Evolutionary conservation across 805 yeast genomes (phyloP), one percentile per base, ranked within the genome.

Genomic region (Saccharomycopsis schoenii): DNA sequence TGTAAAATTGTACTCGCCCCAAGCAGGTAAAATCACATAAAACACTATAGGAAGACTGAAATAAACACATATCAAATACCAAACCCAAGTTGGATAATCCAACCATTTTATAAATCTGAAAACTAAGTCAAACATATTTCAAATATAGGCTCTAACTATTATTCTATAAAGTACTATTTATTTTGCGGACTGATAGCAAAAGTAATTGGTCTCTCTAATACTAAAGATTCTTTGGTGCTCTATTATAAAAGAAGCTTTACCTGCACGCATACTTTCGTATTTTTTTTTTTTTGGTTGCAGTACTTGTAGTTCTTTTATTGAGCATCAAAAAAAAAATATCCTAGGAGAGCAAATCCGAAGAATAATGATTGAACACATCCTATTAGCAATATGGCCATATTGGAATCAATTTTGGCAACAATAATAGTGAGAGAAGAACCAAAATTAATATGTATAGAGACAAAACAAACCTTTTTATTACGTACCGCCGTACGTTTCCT

Each of bases 401-500:
- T 2, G 5, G 21, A 21, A 19, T 47, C 4, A 24, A 47, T 11
- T 1, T 21, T 14, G 12, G 11, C 10, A 24, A n/a, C 21, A 47
- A n/a, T 21, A 8, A 21, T 21, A 47, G n/a, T n/a, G 34, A 24
- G 15, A 25, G n/a, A 11, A 21, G 15, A 3, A 4, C 9, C 10
- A 19, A 17, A 17, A 6, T 17, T 14, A 47, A 19, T 4, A 90
- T 93, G 97, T 89, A 88, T 69, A 80, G 98, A 71, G 98, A 94
- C 74, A 79, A 97, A 71, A 94, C 99, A n/a, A 93, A 92, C 69
- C 79, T 93, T 65, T 93, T 80, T 72, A 76, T 91, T 24, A 90
- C 97, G 55, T 93, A 88, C 70, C 83, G 99, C 65, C 83, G 94
- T 62, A 91, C 98, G 11, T 86, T 85, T 61, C 96, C 96, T 0